Percentiles rank a stretch among this genome's conserved stretches.
These are phyloP conservation scores for Lyophyllum shimeji DNA, from an alignment of 768 basidiomycete species.

Conservation along the genomic window DNA sequence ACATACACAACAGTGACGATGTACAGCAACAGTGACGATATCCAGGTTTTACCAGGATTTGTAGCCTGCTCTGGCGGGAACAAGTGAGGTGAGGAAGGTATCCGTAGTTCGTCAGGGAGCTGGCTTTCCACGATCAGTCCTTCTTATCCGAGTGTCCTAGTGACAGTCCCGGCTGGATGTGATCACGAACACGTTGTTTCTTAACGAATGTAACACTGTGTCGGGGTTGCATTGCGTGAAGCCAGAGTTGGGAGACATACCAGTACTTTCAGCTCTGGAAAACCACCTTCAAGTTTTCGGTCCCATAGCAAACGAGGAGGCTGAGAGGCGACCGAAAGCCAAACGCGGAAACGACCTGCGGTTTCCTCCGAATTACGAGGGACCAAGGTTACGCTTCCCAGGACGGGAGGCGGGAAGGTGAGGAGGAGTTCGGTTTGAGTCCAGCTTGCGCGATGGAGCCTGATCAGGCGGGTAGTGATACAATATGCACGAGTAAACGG, in stretches of 20 bases:
- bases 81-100: too few species aligned
- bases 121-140: conserved; percentile 5
- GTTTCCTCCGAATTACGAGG: conserved; percentile 82
- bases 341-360: conserved; percentile 88
- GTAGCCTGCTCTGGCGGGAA: too few species aligned
- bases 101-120: too few species aligned
- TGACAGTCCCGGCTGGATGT: conserved; percentile 75
- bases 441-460: conserved; percentile 94
- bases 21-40: background rate
- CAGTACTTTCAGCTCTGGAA: conserved; percentile 86
- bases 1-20: background rate
- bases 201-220: conserved; percentile 28
- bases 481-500: background rate
- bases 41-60: too few species aligned
- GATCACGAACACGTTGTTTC: conserved; percentile 89
- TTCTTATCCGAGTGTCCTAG: conserved; percentile 88
- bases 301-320: conserved; percentile 74
- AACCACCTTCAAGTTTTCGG: conserved; percentile 86
- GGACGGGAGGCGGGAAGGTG: conserved; percentile 81
- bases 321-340: conserved; percentile 53
- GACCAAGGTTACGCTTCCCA: conserved; percentile 67
- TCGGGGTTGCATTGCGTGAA: background rate
- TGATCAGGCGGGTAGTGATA: conserved; percentile 27
- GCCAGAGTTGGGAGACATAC: conserved; percentile 33
- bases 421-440: conserved; percentile 89